A percentile compares a stretch with the other conserved stretches of the same genome.
These are phyloP conservation scores for Salix udensis DNA, from an alignment of 345 rosid species.

Conservation along the genomic window DNA sequence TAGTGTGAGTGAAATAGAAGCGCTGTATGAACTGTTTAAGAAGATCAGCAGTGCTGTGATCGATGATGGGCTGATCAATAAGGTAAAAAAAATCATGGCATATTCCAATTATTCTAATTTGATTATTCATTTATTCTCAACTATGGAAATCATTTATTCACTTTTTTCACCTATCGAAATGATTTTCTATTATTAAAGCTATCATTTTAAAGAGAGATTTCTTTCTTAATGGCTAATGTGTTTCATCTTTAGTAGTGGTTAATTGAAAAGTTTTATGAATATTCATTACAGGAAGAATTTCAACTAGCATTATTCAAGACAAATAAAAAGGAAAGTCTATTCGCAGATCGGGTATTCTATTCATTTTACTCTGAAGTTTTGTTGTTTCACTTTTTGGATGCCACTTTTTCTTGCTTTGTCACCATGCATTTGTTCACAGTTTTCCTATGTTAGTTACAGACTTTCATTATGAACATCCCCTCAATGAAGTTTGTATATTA, in stretches of 20 bases:
- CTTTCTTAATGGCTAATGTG: not conserved
- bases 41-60: constrained; percentile 30
- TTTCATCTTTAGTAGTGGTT: not conserved
- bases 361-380: not conserved
- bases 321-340: constrained; percentile 25
- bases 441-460: not conserved
- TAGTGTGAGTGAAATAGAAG: constrained; percentile 31
- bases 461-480: not conserved
- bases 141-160: not conserved
- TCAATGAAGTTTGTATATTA: not conserved
- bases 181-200: not conserved
- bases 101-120: not conserved
- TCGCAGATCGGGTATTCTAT: constrained; percentile 26
- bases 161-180: not conserved
- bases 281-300: constrained; percentile 25
- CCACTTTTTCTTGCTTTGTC: not conserved
- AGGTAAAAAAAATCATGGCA: constrained; percentile 5
- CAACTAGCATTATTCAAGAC: constrained; percentile 28
- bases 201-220: not conserved
- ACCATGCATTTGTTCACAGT: not conserved
- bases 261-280: not conserved
- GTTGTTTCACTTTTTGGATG: not conserved
- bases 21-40: constrained; percentile 26
- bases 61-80: constrained; percentile 27
- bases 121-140: not conserved